Conservation (phyloP, 1,284 basidiomycete species). For the Hymenochaete sp. region DNA sequence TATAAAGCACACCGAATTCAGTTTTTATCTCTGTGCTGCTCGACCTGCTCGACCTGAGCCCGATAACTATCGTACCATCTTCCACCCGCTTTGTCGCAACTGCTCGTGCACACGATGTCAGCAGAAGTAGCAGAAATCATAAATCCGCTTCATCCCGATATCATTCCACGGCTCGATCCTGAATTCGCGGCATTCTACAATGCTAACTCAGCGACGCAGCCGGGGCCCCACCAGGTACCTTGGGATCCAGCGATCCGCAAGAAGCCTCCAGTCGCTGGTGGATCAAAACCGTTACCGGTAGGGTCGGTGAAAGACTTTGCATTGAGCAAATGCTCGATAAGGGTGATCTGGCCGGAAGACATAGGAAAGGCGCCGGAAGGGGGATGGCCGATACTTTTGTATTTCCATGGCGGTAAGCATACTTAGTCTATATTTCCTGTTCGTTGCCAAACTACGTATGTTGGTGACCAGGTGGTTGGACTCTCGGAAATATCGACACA, state of each 20-base stretch:
- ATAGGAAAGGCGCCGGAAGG: slow-evolving; percentile 27
- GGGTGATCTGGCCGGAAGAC: slow-evolving; percentile 52
- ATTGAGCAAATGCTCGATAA: slow-evolving; percentile 38
- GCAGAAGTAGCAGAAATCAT: slow-evolving; percentile 22
- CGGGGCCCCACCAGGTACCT: slow-evolving; percentile 45
- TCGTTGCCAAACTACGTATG: background rate
- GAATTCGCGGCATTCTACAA: slow-evolving; percentile 60
- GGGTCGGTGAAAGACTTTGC: slow-evolving; percentile 41
- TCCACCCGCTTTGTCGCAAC: background rate
- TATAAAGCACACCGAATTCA: too few species aligned
- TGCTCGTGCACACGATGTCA: background rate
- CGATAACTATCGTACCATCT: too few species aligned
- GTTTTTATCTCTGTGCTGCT: too few species aligned
- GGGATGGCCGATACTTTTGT: slow-evolving; percentile 57
- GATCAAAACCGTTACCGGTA: slow-evolving; percentile 44
- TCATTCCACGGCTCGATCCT: slow-evolving; percentile 47
- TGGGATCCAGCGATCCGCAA: slow-evolving; percentile 53
- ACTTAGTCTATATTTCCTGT: slow-evolving; percentile 9
- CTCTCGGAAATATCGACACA: slow-evolving; percentile 50
- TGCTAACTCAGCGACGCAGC: slow-evolving; percentile 33
- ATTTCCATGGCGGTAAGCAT: slow-evolving; percentile 48
- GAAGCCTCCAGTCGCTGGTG: slow-evolving; percentile 45
- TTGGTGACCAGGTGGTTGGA: slow-evolving; percentile 51
- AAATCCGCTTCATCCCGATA: slow-evolving; percentile 52
- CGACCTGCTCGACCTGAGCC: too few species aligned